Base-by-base conservation (phyloP, 441 rosid species). In the Populus hybrid region DNA sequence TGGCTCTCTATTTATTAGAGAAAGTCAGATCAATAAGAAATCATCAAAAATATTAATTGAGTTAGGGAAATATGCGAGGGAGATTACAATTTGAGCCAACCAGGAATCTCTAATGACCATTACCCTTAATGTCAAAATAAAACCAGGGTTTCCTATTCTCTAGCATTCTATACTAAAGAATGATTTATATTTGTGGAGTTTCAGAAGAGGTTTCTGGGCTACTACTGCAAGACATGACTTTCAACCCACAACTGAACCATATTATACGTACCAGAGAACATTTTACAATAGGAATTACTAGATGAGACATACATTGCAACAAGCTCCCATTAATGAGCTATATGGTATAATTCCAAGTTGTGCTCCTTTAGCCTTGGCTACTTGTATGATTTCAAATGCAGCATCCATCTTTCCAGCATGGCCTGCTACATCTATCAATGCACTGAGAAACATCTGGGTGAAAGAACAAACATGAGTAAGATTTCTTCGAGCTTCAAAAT, bases 311-410 rank as follows among this genome's bases (percentile, higher is more conserved):
- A 95, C 99, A 83, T 92, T 92, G 85, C 96, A 83, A 88, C 98
- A 93, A 83, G 99, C 95, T 85, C 99, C 99, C 99, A 95, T 93
- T 85, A 95, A 83, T 74, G 99, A 92, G 88, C 99, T 93, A 79
- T 93, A 95, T 80, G 95, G 80, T 84, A 93, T 77, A 63, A 89
- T 89, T 83, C 98, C 97, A 83, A 84, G 84, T 76, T 69, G 87
- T 75, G 82, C 80, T 79, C 95, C 93, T 76, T 84, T 85, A 77
- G 78, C 79, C 85, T 81, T 85, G 70, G 96, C 97, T 82, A 87
- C 94, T 79, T 82, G 86, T 70, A 92, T 79, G 76, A 89, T 81
- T 21, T 90, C 88, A 83, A 95, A 92, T 72, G 97, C 98, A 78
- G 88, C 88, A 76, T 93, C 94, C 81, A 95, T 68, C 76, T 86